These are phyloP conservation scores for Schizopora paradoxa DNA, from an alignment of 1,284 basidiomycete genomes.

Conservation along the genomic window DNA sequence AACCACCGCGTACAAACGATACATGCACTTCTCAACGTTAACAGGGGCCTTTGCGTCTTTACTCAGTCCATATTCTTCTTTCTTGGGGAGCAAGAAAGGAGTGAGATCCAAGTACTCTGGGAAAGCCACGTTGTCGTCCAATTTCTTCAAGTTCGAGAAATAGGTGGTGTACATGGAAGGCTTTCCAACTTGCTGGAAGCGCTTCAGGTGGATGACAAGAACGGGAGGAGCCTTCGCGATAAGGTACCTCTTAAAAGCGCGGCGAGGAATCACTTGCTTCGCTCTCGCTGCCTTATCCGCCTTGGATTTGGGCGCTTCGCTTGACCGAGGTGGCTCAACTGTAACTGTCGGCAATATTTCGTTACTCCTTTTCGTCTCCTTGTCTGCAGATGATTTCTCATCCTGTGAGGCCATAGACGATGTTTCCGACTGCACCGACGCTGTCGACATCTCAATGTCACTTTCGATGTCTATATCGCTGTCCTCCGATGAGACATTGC, in stretches of 20 bases:
- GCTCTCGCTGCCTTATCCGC: constrained; percentile 30
- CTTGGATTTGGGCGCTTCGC: constrained; percentile 12
- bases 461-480: constrained; percentile 13
- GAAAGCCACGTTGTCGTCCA: constrained; percentile 86
- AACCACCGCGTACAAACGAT: constrained; percentile 77
- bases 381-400: background rate
- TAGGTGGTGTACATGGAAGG: constrained; percentile 47
- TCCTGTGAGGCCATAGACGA: constrained; percentile 35
- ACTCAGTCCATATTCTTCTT: constrained; percentile 43
- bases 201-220: constrained; percentile 88
- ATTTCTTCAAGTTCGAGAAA: constrained; percentile 70
- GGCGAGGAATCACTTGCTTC: constrained; percentile 67
- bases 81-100: constrained; percentile 81
- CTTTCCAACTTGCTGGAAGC: constrained; percentile 75
- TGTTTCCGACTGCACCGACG: constrained; percentile 35
- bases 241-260: constrained; percentile 91
- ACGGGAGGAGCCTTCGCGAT: constrained; percentile 84
- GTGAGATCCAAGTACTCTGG: constrained; percentile 80
- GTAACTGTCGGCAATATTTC: too few species aligned
- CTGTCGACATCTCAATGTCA: constrained; percentile 11
- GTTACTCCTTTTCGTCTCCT: too few species aligned
- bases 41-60: constrained; percentile 32
- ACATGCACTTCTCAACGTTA: constrained; percentile 54
- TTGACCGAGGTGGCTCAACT: too few species aligned
- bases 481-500: constrained; percentile 17